Base-by-base conservation (phyloP, 2,329 filamentous ascomycete species). In the Emericellopsis cladophorae region DNA sequence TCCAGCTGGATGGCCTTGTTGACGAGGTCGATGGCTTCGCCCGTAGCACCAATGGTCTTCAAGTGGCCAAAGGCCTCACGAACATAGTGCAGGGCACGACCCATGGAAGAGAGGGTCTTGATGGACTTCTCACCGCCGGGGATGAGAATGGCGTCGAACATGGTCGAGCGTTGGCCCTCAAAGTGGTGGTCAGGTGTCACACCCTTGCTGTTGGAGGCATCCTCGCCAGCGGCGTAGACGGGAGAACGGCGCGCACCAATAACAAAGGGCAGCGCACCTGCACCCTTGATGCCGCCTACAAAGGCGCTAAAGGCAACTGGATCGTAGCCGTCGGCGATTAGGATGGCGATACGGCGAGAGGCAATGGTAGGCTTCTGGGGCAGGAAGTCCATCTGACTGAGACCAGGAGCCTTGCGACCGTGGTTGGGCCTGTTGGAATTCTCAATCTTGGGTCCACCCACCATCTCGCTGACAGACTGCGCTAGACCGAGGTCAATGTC, bases 21-120 rank as follows among this genome's bases (percentile, higher is more conserved):
- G 23, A 90, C 67, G 33, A 90, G 63, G 3, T 74, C 65, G 0
- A 85, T 74, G 0, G 69, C 84, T 53, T 88, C 83, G 1, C 82
- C 84, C 0, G 80, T 82, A 0, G 80, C 86, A 2, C 77, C 85
- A 21, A 92, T 82, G 2, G 83, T 66, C 66, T 92, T 92, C 39
- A 88, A 67, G 47, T 92, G 85, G 0, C 84, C 84, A 49, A 90
- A 92, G 0, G 84, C 81, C 57, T 92, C 86, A 2, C 81, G 73
- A 4, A 90, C 63, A 75, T 81, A 92, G 63, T 90, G 81, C 2
- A 83, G 54, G 0, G 82, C 82, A 15, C 84, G 79, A 0, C 85
- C 84, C 45, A 72, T 85, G 64, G 79, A 76, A 42, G 70, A 62
- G 0, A 92, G 70, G 0, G 75, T 76, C 40, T 72, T 63, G 36